These are phyloP conservation scores for Pichia deserticola DNA, from an alignment of 805 yeast genomes.

Conservation along the genomic window DNA sequence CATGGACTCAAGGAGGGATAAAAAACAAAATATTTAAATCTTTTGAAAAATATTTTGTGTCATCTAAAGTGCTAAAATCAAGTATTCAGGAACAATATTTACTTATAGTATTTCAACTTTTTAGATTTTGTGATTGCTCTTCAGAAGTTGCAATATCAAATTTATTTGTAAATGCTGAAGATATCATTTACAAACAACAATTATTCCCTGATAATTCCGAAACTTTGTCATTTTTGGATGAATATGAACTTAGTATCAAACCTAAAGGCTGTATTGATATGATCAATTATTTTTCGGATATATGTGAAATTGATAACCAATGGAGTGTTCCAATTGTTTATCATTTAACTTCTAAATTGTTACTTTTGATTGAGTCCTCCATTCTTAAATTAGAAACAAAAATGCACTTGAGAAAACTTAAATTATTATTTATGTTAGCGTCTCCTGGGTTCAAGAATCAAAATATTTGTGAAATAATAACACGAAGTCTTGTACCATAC, in stretches of 20 bases:
- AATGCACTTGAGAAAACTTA: constrained; percentile 30
- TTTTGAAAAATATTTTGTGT: constrained; percentile 10
- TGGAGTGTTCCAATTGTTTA: constrained; percentile 32
- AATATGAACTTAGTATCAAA: constrained; percentile 14
- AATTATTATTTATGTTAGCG: constrained; percentile 29
- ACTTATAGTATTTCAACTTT: constrained; percentile 31
- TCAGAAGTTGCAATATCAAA: constrained; percentile 5
- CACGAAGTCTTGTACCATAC: constrained; percentile 10
- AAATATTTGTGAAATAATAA: constrained; percentile 13
- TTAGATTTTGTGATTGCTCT: constrained; percentile 34
- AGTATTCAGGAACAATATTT: constrained; percentile 20
- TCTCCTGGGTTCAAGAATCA: constrained; percentile 10
- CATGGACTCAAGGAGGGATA: constrained; percentile 22
- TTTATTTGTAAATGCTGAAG: not conserved
- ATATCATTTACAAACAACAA: too few relatives aligned
- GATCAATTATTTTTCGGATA: constrained; percentile 8
- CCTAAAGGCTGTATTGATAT: constrained; percentile 7
- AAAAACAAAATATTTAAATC: constrained; percentile 19
- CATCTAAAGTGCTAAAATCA: constrained; percentile 4
- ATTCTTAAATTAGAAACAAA: constrained; percentile 19
- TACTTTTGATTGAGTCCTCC: constrained; percentile 20
- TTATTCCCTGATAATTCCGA: not conserved
- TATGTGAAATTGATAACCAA: constrained; percentile 12
- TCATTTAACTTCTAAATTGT: constrained; percentile 32
- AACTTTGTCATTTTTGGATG: constrained; percentile 8